These are phyloP conservation scores for Saksenaea oblongispora DNA, from an alignment of 371 early-diverging fungal species.

Conservation along the genomic window DNA sequence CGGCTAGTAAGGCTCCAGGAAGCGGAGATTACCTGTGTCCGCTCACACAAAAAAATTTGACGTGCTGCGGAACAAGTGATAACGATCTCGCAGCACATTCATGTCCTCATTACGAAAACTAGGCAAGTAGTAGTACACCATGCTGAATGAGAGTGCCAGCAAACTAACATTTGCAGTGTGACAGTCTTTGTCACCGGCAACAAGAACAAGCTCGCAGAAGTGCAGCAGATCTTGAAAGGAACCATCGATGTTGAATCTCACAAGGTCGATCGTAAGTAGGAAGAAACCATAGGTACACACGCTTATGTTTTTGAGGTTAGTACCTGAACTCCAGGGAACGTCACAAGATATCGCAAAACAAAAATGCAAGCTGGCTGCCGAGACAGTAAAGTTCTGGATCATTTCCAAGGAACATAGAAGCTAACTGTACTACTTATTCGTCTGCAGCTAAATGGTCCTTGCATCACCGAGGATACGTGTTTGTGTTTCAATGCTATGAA, in stretches of 20 bases:
- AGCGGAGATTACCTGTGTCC: too few species aligned
- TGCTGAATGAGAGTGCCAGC: not conserved
- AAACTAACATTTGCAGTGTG: not conserved
- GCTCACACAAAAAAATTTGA: too few species aligned
- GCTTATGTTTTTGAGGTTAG: slow-evolving; percentile 29
- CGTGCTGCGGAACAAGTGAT: not conserved
- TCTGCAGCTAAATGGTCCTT: slow-evolving; percentile 76
- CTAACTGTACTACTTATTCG: not conserved
- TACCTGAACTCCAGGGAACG: slow-evolving; percentile 90
- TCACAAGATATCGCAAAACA: slow-evolving; percentile 74
- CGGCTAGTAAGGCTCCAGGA: too few species aligned
- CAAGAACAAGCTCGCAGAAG: slow-evolving; percentile 90
- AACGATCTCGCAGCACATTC: not conserved
- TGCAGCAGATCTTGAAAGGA: slow-evolving; percentile 76
- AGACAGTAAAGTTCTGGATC: slow-evolving; percentile 38
- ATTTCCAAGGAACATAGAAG: not conserved
- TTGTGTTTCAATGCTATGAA: slow-evolving; percentile 93
- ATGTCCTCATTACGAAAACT: not conserved
- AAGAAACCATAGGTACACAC: not conserved
- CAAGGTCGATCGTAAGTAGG: slow-evolving; percentile 72
- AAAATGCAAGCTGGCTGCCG: slow-evolving; percentile 80
- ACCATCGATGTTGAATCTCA: slow-evolving; percentile 66
- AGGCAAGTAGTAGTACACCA: not conserved
- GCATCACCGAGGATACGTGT: slow-evolving; percentile 93
- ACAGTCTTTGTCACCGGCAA: slow-evolving; percentile 76